Base-by-base conservation (phyloP, 441 rosid species). In the Corymbia citriodora region DNA sequence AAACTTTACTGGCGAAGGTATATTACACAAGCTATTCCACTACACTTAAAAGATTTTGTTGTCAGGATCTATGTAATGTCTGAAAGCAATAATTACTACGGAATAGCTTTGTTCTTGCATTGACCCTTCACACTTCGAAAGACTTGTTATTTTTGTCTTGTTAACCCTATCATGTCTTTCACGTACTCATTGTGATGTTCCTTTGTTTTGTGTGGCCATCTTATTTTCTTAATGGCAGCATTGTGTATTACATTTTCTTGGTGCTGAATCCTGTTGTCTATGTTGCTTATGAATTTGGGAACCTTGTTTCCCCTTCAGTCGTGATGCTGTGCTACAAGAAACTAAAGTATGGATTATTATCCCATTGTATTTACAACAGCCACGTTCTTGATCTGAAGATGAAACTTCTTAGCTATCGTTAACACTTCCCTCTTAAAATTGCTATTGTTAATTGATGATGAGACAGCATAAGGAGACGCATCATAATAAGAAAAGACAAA, bases 1-100 rank as follows among this genome's bases (percentile, higher is more conserved):
- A 97, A 94, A 98, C 99, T 53, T 92, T 97, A 89, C 99, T 98
- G 88, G 99, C 99, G 52, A 98, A 98, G 99, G 99, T 98, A 57
- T 87, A 45, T 79, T 79, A 45, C 85, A 11, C 2, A 7, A 79
- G 53, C 85, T 79, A 23, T 79, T 79, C 85, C 53, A 79, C n/a
- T 12, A 23, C 52, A 79, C 17, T 45, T 23, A 25, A 79, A 13
- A 45, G 53, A 79, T 45, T 79, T 45, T 45, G 85, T 12, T 79
- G 85, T 52, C 52, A 79, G 53, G 85, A 79, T 45, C 18, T 7
- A 45, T 79, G 12, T 11, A 40, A 40, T 40, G 17, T 74, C 15
- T 12, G 83, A 23, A 72, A 72, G 49, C 83, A 72, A 74, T 74
- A 10, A 36, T 40, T 74, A 36, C 29, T 10, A 36, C 0, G 18